These are phyloP conservation scores for Quercus cerris DNA, from an alignment of 306 rosid species.

Conservation along the genomic window DNA sequence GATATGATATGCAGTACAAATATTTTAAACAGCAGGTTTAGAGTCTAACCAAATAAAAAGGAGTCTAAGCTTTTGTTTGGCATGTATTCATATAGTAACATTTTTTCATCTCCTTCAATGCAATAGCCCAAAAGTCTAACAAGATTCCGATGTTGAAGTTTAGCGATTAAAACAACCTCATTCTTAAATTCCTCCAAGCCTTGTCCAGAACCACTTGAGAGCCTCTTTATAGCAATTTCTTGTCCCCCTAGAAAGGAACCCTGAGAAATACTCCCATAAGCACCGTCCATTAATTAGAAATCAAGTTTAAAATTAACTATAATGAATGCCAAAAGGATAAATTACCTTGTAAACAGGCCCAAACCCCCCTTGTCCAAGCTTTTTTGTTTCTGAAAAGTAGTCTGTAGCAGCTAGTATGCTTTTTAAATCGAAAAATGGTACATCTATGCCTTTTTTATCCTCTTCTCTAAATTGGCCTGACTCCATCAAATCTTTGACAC, in stretches of 20 bases:
- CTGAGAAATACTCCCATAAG: neutral
- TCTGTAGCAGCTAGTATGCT: neutral
- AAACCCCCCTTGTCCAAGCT: neutral
- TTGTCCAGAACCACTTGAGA: constrained; percentile 14
- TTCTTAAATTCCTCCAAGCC: constrained; percentile 17
- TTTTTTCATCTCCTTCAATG: constrained; percentile 10
- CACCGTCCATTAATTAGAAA: neutral
- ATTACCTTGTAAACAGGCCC: neutral
- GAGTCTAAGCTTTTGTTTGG: constrained; percentile 20
- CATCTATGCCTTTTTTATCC: constrained; percentile 12
- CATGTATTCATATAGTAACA: constrained; percentile 20
- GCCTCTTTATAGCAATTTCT: constrained; percentile 15
- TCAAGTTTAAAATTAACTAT: neutral
- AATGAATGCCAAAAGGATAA: neutral
- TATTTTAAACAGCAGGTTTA: neutral
- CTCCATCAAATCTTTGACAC: neutral
- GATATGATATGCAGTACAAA: neutral
- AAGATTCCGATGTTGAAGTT: constrained; percentile 23
- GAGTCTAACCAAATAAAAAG: constrained; percentile 9
- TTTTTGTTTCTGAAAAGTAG: neutral
- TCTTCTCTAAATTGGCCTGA: constrained; percentile 10
- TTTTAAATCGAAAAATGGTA: constrained; percentile 15
- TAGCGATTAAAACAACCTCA: constrained; percentile 13
- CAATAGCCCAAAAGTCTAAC: constrained; percentile 23
- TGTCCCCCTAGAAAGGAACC: constrained; percentile 14